Evolutionary conservation across 192 early-diverging fungal genomes (phyloP), one percentile per base, ranked within the genome.

Genomic region (Allomyces javanicus): DNA sequence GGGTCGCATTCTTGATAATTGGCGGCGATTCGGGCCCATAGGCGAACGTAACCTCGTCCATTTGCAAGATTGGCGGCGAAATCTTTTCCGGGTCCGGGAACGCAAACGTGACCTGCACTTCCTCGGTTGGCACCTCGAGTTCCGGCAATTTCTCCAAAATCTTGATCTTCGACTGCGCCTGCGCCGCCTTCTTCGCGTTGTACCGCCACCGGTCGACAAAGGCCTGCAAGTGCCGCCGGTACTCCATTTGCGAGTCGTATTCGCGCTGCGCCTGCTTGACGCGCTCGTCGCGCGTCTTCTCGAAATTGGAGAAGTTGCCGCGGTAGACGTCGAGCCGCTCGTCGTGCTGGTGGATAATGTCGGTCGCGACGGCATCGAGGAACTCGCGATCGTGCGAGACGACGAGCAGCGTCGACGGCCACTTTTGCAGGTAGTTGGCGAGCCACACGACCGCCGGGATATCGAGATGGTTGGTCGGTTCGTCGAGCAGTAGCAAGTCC

Each of bases 141-240:
- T 84, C 87, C 12, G 93, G 93, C 40, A 99, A 77, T 72, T 99
- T 99, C 74, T 99, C 94, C 69, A 99, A 78, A 69, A 97, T 90
- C 77, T 99, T 99, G 73, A 99, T 89, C 79, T 93, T 96, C 70
- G 82, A 86, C 77, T 99, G 96, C 9, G 96, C 96, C 75, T 97
- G 94, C 11, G 96, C 88, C 43, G 89, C 91, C 55, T 91, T 83
- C 68, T 96, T 99, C 40, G 96, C 92, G 73, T 99, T 99, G 74
- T 99, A 99, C 71, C 96, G 79, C 96, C 96, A 99, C 44, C 92
- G 84, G 71, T 97, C 96, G 72, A 99, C 96, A 71, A 96, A 99
- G 17, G 89, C 96, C 68, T 99, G 94, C 76, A 97, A 75, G 74
- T 99, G 93, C 71, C 91, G 83, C 24, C 92, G 86, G 74, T 92